Evolutionary conservation across 164 flowering plant genomes (phyloP), one percentile per base, ranked within the genome.

Genomic region (Protea cynaroides): DNA sequence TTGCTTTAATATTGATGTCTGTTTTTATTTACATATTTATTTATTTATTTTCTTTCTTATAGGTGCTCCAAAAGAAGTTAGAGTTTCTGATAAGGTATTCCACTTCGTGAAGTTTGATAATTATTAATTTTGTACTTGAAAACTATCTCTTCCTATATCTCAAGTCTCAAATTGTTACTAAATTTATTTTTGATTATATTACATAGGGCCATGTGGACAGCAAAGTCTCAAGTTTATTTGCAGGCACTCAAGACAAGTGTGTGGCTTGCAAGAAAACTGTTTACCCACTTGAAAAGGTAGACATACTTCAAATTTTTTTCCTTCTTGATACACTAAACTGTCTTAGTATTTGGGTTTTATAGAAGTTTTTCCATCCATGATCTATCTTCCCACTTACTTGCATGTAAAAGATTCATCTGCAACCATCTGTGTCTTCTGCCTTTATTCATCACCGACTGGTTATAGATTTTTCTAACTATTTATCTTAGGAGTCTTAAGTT

Each of bases 171-270:
- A 29, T 5, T 29, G 5, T 5, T 29, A 0, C 34, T 29, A 29
- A 29, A 29, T 29, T 29, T 29, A 29, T 29, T 29, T 29, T 29
- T 29, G 2, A 29, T 29, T 29, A 43, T 50, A 65, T 67, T 73
- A 29, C 19, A 19, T 78, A 82, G 86, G 81, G 77, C 49, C 74
- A 82, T 1, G 66, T 76, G 63, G 84, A 78, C 75, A 88, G 71
- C 79, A 92, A 67, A 76, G 79, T 88, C 63, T 90, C 92, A 47
- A 79, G 85, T 65, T 54, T 86, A 79, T 92, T 90, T 80, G 91
- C 81, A 52, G 98, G 96, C 65, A 92, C 98, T 61, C 94, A 89
- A 73, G 96, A 89, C 1, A 87, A 92, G 73, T 92, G 97, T 73
- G 86, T 86, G 68, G 79, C 94, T 66, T 92, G 97, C 84, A 89